Evolutionary conservation across 768 basidiomycete genomes (phyloP).

Genomic region (Chalciporus chontae): DNA sequence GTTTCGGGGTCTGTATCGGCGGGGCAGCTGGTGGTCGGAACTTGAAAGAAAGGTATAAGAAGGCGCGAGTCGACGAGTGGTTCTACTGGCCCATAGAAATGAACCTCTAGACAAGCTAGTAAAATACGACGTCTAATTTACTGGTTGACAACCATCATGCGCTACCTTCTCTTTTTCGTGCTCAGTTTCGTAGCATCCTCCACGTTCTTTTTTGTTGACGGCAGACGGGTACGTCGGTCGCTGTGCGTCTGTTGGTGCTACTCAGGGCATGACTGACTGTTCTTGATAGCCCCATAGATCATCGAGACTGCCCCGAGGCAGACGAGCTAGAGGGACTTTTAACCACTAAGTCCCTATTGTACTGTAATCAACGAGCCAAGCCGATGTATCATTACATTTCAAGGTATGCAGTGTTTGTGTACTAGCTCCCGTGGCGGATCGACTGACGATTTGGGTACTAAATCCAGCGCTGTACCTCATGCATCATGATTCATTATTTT

Average conservation of each 20-base stretch:
- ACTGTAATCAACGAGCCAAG: neutral
- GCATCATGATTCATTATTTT: neutral
- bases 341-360: slow-evolving; percentile 22
- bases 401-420: slow-evolving; percentile 11
- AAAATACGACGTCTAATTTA: neutral
- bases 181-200: slow-evolving; percentile 27
- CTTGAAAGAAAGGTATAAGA: slow-evolving; percentile 27
- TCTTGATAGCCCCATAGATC: slow-evolving; percentile 17
- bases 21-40: slow-evolving; percentile 13
- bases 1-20: slow-evolving; percentile 19
- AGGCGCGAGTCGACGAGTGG: neutral
- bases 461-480: neutral
- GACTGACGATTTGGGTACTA: neutral
- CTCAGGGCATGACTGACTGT: slow-evolving; percentile 4
- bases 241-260: neutral
- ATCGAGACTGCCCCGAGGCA: slow-evolving; percentile 7
- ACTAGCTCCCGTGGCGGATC: neutral
- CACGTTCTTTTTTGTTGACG: slow-evolving; percentile 31
- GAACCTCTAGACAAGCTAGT: slow-evolving; percentile 21
- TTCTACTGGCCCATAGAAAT: slow-evolving; percentile 27
- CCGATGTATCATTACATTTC: slow-evolving; percentile 21
- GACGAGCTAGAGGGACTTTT: slow-evolving; percentile 24
- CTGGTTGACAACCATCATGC: slow-evolving; percentile 13
- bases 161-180: slow-evolving; percentile 27
- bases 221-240: slow-evolving; percentile 21